phyloP scores from a whole-genome alignment of 352 stramenopile genomes.

The Pythium dissimile region DNA sequence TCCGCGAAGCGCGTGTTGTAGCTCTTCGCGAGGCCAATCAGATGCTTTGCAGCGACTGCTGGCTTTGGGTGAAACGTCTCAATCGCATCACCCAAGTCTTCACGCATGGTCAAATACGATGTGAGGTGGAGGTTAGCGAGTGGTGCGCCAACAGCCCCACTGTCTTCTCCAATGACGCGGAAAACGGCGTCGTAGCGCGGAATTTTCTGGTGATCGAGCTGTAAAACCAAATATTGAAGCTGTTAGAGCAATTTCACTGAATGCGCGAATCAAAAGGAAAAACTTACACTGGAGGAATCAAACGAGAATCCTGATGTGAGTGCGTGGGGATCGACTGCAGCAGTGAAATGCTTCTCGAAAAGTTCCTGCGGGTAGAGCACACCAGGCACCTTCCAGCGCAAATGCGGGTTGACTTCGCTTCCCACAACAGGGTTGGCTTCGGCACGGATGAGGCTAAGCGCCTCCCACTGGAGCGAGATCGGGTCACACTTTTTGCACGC shows the following conservation, averaged over 20 bases:
- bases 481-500: conserved; percentile 65
- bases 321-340: conserved; percentile 33
- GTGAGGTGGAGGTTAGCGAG: conserved; percentile 66
- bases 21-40: conserved; percentile 49
- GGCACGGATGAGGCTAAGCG: conserved; percentile 41
- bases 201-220: conserved; percentile 63
- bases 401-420: conserved; percentile 28
- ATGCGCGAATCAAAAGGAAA: neutral
- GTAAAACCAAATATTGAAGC: neutral
- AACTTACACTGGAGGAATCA: conserved; percentile 39
- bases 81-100: conserved; percentile 46
- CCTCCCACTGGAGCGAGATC: conserved; percentile 56
- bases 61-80: conserved; percentile 71
- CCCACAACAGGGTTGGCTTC: conserved; percentile 14
- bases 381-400: conserved; percentile 47
- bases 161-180: conserved; percentile 73
- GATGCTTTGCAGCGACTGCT: conserved; percentile 63
- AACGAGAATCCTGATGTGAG: conserved; percentile 42
- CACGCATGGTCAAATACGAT: conserved; percentile 62
- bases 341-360: conserved; percentile 35
- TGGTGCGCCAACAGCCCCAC: conserved; percentile 52
- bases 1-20: conserved; percentile 64
- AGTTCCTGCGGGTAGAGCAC: conserved; percentile 54
- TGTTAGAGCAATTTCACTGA: neutral
- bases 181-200: conserved; percentile 65